Conservation (phyloP, 2,329 filamentous ascomycete genomes). For the Venturia carpophila region DNA sequence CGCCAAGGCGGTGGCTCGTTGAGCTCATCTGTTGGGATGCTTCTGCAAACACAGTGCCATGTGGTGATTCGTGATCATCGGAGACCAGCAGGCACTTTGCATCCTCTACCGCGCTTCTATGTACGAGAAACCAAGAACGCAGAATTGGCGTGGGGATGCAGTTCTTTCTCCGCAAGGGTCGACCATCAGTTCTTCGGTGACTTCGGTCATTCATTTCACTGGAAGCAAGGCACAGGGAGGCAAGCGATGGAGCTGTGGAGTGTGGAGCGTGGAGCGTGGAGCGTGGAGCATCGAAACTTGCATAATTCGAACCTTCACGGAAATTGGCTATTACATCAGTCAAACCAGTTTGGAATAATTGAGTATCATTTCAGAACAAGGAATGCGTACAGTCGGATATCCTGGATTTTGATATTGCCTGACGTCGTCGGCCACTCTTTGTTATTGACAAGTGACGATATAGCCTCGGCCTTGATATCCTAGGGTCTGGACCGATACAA, state of each 20-base stretch:
- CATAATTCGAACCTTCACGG: too few species aligned
- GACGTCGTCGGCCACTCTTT: too few species aligned
- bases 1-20: neutral
- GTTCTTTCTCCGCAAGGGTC: neutral
- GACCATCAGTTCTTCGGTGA: neutral
- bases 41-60: slow-evolving; percentile 1
- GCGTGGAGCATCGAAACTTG: neutral
- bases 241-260: neutral
- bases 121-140: neutral
- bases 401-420: too few species aligned
- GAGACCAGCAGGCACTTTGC: neutral
- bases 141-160: neutral
- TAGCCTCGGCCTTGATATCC: too few species aligned
- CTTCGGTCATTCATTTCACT: neutral
- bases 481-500: too few species aligned
- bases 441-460: too few species aligned
- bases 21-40: neutral
- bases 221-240: neutral
- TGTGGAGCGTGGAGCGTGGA: too few species aligned
- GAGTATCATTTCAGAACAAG: too few species aligned
- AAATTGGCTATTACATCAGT: too few species aligned
- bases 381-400: too few species aligned
- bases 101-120: slow-evolving; percentile 3
- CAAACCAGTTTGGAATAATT: too few species aligned
- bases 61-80: neutral